Evolutionary conservation across 2,329 filamentous ascomycete genomes (phyloP), one percentile per base, ranked within the genome.

Genomic region (Emericellopsis atlantica): DNA sequence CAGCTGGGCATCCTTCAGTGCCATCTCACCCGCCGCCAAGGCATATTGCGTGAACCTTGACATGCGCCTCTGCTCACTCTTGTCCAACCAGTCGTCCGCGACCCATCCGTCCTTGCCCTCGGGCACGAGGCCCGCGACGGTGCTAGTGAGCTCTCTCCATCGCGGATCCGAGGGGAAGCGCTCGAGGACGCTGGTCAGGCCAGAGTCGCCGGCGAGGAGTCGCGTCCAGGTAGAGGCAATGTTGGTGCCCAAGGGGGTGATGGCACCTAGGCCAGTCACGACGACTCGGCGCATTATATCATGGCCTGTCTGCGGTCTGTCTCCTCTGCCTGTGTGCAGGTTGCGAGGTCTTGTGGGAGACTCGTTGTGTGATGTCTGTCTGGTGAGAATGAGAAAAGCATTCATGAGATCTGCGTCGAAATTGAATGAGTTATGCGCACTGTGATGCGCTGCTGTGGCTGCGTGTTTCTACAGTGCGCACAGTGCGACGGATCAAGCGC

Each of bases 31-130:
- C 3, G 89, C 87, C 11, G 84, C 87, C 54, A 95, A 72, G 12
- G 89, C 90, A 64, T 93, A 96, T 59, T 96, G 89, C 4, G 88
- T 76, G 56, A 96, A 96, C 21, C 68, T 72, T n/a, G 92, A 88
- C 79, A 93, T 93, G 54, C 86, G 83, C 5, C 88, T 76, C 54
- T 74, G 69, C 43, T 79, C 75, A 1, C 66, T 55, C 21, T 61
- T 55, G 36, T 57, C 60, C 39, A 78, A 53, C 71, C 75, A 81
- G 49, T 79, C 69, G 10, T 62, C 58, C 1, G 70, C 54, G 24
- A 59, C 57, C 77, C 72, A 80, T 36, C 65, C 49, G 59, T 64
- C 54, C 16, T 58, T 46, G 6, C 55, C 55, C 36, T 53, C 58
- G 1, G 90, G 88, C 1, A 98, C 84, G 15, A 92, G 56, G 2